phyloP scores from a whole-genome alignment of 495 filamentous ascomycete genomes.

The Hypomontagnella submonticulosa region DNA sequence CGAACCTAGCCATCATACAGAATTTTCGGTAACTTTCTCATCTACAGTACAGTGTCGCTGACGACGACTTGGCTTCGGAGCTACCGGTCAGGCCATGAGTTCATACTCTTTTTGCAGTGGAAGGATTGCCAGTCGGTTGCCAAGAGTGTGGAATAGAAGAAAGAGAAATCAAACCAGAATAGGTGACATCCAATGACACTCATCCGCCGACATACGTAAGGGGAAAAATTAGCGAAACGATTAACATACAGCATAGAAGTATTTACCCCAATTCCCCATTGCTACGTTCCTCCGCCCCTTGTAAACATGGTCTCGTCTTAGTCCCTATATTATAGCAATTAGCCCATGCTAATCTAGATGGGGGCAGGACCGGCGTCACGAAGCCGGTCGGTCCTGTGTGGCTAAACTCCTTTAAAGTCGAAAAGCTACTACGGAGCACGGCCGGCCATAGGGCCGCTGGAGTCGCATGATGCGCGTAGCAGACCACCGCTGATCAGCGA shows the following conservation, averaged over 20 bases:
- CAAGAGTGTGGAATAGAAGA: background rate
- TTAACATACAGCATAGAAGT: too few relatives aligned
- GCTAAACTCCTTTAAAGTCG: conserved; percentile 21
- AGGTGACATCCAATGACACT: too few relatives aligned
- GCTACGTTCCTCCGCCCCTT: too few relatives aligned
- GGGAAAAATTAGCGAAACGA: too few relatives aligned
- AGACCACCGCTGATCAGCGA: conserved; percentile 27
- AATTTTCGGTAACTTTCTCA: conserved; percentile 1
- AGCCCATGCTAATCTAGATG: conserved; percentile 3
- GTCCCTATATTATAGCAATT: background rate
- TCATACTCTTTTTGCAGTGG: background rate
- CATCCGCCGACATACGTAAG: too few relatives aligned
- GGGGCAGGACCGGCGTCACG: conserved; percentile 5
- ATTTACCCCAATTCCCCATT: too few relatives aligned
- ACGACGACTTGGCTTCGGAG: conserved; percentile 16
- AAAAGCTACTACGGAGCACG: conserved; percentile 21
- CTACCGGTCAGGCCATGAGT: conserved; percentile 13
- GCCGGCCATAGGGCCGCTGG: conserved; percentile 17
- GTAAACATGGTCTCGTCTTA: too few relatives aligned
- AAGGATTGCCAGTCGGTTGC: background rate
- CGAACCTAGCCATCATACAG: conserved; percentile 3
- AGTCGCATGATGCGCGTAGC: conserved; percentile 34
- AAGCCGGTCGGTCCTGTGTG: conserved; percentile 26
- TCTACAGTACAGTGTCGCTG: background rate
- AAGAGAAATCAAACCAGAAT: too few relatives aligned